Conservation (phyloP, 371 early-diverging fungal genomes). For the Mortierella polycephala region DNA sequence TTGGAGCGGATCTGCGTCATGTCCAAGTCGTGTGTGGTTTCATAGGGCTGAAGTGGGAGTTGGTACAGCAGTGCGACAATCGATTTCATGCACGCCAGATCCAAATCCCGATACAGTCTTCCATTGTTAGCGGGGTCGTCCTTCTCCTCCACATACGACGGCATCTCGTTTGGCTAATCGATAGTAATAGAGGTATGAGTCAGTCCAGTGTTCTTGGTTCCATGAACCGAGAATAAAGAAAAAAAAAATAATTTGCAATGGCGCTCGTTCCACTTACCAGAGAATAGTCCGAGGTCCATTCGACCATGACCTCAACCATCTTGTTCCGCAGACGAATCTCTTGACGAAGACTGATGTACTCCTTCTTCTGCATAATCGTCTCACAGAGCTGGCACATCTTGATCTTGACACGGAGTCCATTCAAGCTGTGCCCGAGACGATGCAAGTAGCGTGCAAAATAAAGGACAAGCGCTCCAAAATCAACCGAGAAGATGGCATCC, state of each 20-base stretch:
- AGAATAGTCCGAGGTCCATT: constrained; percentile 89
- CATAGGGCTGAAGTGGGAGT: constrained; percentile 85
- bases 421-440: constrained; percentile 70
- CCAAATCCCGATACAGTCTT: constrained; percentile 78
- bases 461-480: constrained; percentile 82
- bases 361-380: constrained; percentile 81
- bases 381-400: constrained; percentile 89
- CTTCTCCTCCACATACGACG: constrained; percentile 48
- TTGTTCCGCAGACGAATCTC: constrained; percentile 89
- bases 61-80: constrained; percentile 83
- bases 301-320: constrained; percentile 82
- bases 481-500: constrained; percentile 78
- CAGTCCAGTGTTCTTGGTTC: neutral
- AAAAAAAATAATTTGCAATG: neutral
- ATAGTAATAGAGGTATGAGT: neutral
- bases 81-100: constrained; percentile 85
- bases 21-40: constrained; percentile 71
- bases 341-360: constrained; percentile 83
- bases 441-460: constrained; percentile 86
- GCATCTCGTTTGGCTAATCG: constrained; percentile 34
- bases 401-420: constrained; percentile 82
- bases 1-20: constrained; percentile 77
- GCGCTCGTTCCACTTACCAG: constrained; percentile 54
- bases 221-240: neutral
- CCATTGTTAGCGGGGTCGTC: constrained; percentile 43